These are phyloP conservation scores for Anthracocystis panici-leucophaei DNA, from an alignment of 1,284 basidiomycete genomes.

Conservation along the genomic window DNA sequence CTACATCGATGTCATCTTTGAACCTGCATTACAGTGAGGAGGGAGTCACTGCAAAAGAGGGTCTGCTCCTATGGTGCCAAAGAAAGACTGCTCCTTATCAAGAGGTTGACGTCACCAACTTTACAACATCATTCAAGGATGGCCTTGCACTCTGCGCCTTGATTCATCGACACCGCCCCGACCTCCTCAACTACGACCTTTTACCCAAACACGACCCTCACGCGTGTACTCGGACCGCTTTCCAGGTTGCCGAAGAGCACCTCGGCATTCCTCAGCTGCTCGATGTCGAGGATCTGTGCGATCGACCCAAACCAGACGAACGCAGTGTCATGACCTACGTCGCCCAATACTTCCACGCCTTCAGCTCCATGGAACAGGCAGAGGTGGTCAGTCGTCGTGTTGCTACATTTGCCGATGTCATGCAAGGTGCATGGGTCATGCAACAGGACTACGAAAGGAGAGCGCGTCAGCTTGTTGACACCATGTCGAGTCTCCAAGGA, in stretches of 20 bases:
- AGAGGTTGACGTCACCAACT: conserved; percentile 92
- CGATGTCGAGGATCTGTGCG: conserved; percentile 96
- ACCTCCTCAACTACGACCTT: conserved; percentile 87
- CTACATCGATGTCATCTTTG: neutral
- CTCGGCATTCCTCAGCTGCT: conserved; percentile 80
- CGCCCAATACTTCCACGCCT: conserved; percentile 97
- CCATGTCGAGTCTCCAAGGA: conserved; percentile 44
- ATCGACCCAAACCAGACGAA: conserved; percentile 87
- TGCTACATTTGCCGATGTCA: conserved; percentile 94
- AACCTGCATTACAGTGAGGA: conserved; percentile 77
- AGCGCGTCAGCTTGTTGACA: conserved; percentile 71
- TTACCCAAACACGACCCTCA: conserved; percentile 76
- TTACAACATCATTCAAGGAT: conserved; percentile 90
- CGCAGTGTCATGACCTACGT: conserved; percentile 95
- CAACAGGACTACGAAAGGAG: conserved; percentile 95
- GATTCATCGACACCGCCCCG: conserved; percentile 95
- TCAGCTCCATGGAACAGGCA: conserved; percentile 95
- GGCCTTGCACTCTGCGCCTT: conserved; percentile 95
- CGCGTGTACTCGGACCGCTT: conserved; percentile 49
- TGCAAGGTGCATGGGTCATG: conserved; percentile 78
- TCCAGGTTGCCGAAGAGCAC: conserved; percentile 45
- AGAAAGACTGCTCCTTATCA: conserved; percentile 91
- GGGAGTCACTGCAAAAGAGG: conserved; percentile 95
- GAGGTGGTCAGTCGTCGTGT: conserved; percentile 93
- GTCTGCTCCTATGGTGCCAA: conserved; percentile 93